These are phyloP conservation scores for Crithidia mellificae DNA, from an alignment of 208 protist genomes.

Conservation along the genomic window DNA sequence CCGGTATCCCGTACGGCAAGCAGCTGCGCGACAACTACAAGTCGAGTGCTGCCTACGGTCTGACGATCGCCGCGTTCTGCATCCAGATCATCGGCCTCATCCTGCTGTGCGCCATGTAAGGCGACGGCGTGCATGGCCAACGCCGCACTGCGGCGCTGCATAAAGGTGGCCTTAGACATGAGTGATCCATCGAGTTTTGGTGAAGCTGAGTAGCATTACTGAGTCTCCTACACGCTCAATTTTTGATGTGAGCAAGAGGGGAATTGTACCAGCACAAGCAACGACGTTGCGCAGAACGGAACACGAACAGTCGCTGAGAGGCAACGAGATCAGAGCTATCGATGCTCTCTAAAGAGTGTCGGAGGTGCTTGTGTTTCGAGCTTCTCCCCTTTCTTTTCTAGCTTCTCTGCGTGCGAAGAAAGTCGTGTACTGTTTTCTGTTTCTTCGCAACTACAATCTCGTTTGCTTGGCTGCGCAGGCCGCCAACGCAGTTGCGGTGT, in stretches of 20 bases:
- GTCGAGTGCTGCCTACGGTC: constrained; percentile 47
- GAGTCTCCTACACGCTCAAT: too few species aligned
- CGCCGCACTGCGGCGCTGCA: too few species aligned
- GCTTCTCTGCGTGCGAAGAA: too few species aligned
- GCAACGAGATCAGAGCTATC: background rate
- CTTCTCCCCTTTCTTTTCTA: background rate
- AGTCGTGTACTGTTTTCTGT: background rate
- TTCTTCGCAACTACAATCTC: background rate
- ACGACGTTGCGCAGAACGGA: background rate
- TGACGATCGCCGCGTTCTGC: constrained; percentile 50
- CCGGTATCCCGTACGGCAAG: constrained; percentile 30
- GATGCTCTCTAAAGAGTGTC: background rate
- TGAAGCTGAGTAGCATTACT: too few species aligned
- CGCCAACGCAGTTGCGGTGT: background rate
- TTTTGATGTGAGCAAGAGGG: too few species aligned
- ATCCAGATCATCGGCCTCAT: constrained; percentile 41
- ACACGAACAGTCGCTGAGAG: background rate
- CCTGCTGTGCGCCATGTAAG: constrained; percentile 27
- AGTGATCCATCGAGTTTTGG: too few species aligned
- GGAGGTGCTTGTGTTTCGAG: background rate
- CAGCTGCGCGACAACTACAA: constrained; percentile 35
- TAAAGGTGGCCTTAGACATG: too few species aligned
- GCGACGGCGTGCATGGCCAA: too few species aligned
- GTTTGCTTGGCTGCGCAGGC: background rate
- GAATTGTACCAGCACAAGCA: background rate